phyloP scores from a whole-genome alignment of 352 stramenopile genomes.

The Globisporangium viniferum region DNA sequence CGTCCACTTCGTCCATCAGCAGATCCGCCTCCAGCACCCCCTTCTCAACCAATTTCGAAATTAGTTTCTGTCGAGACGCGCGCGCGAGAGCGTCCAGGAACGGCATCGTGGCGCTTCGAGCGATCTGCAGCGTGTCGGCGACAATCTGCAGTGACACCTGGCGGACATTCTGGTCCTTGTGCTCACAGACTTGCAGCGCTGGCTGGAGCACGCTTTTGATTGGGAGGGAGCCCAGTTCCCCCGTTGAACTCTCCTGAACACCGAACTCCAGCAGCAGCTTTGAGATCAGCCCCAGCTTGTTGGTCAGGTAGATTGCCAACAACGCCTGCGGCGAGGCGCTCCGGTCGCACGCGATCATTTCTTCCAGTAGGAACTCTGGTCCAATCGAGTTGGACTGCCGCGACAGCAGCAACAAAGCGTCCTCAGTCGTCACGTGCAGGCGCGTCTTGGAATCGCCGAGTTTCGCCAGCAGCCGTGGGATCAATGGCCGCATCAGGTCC shows the following conservation, averaged over 20 bases:
- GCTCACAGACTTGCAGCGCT: slow-evolving; percentile 63
- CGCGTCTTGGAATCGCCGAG: slow-evolving; percentile 73
- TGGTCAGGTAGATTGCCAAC: slow-evolving; percentile 54
- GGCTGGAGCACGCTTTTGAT: slow-evolving; percentile 72
- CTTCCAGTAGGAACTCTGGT: slow-evolving; percentile 67
- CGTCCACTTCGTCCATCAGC: slow-evolving; percentile 83
- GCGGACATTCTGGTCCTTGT: slow-evolving; percentile 70
- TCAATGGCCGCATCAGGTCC: slow-evolving; percentile 60
- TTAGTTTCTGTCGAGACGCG: slow-evolving; percentile 70
- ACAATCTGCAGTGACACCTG: slow-evolving; percentile 66
- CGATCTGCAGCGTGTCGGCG: slow-evolving; percentile 57
- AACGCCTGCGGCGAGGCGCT: slow-evolving; percentile 47
- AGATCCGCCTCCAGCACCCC: slow-evolving; percentile 72
- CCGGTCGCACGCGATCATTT: slow-evolving; percentile 69
- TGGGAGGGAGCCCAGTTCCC: slow-evolving; percentile 29
- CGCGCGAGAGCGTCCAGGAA: slow-evolving; percentile 67
- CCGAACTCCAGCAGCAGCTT: slow-evolving; percentile 82
- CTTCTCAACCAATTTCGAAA: slow-evolving; percentile 73
- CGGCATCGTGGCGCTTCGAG: slow-evolving; percentile 57
- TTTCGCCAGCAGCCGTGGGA: slow-evolving; percentile 68
- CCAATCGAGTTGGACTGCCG: slow-evolving; percentile 58
- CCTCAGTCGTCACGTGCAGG: slow-evolving; percentile 68
- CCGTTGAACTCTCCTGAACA: slow-evolving; percentile 46
- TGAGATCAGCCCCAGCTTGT: slow-evolving; percentile 68
- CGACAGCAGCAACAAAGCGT: slow-evolving; percentile 67